These are phyloP conservation scores for Myxozyma neotropica DNA, from an alignment of 805 yeast genomes.

Conservation along the genomic window DNA sequence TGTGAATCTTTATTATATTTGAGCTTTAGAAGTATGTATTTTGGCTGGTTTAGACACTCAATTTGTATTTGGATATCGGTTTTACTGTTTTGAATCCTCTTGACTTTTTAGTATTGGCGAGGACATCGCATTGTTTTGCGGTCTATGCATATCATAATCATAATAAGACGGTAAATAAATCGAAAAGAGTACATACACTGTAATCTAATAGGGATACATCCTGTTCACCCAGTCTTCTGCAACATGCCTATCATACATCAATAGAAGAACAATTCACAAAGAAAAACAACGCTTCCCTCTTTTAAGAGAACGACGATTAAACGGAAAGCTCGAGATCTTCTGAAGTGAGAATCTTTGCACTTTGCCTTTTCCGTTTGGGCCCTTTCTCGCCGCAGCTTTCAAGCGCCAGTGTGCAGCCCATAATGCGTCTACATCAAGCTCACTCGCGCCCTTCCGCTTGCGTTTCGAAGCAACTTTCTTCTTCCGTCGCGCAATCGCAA, in stretches of 20 bases:
- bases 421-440: conserved; percentile 16
- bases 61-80: neutral
- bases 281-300: conserved; percentile 7
- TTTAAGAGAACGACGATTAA: conserved; percentile 2
- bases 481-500: conserved; percentile 2
- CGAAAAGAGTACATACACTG: no score
- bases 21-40: no score
- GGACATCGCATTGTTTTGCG: no score
- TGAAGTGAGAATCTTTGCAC: neutral
- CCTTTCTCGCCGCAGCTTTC: neutral
- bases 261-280: neutral
- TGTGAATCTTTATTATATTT: no score
- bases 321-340: neutral
- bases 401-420: conserved; percentile 28
- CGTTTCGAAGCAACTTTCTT: neutral
- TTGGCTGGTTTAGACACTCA: neutral
- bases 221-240: no score
- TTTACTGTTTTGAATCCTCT: neutral
- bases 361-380: neutral
- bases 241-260: neutral
- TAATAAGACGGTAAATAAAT: no score
- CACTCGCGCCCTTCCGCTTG: neutral
- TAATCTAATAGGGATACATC: no score
- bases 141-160: no score
- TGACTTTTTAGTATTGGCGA: no score